A percentile compares a stretch with the other conserved stretches of the same genome.
Conservation (phyloP, 179 eudicot species). For the Dionaea muscipula region DNA sequence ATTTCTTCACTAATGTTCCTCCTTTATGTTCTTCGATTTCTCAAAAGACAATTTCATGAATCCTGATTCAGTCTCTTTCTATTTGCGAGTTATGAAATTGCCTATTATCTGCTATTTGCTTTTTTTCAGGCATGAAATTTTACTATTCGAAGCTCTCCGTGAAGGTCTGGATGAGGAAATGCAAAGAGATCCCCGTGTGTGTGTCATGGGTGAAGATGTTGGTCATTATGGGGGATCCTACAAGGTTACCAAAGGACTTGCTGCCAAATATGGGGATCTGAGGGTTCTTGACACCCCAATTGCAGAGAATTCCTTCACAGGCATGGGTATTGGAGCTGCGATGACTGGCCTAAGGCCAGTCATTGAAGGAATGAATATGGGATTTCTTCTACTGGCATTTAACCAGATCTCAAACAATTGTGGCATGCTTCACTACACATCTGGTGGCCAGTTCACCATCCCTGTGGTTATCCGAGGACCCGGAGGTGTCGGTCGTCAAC, state of each 20-base stretch:
- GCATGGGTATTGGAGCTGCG: conserved; percentile 93
- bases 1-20: no score
- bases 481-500: conserved; percentile 94
- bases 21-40: no score
- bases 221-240: conserved; percentile 96
- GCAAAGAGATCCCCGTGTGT: conserved; percentile 68
- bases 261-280: conserved; percentile 66
- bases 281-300: conserved; percentile 91
- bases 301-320: conserved; percentile 90
- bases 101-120: not conserved
- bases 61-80: no score
- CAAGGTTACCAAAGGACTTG: conserved; percentile 79
- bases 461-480: conserved; percentile 91
- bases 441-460: conserved; percentile 90
- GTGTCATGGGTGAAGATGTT: conserved; percentile 91
- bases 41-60: no score
- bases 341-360: conserved; percentile 94
- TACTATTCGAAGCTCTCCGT: conserved; percentile 83
- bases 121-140: conserved; percentile 60
- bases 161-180: conserved; percentile 95
- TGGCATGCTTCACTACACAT: conserved; percentile 97
- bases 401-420: conserved; percentile 94
- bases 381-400: conserved; percentile 88
- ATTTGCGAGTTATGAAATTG: no score
- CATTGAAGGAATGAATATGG: conserved; percentile 96